Percentiles rank a stretch among this genome's conserved stretches.
These are phyloP conservation scores for Ligustrum vulgare DNA, from an alignment of 257 asterid genomes.

Conservation along the genomic window DNA sequence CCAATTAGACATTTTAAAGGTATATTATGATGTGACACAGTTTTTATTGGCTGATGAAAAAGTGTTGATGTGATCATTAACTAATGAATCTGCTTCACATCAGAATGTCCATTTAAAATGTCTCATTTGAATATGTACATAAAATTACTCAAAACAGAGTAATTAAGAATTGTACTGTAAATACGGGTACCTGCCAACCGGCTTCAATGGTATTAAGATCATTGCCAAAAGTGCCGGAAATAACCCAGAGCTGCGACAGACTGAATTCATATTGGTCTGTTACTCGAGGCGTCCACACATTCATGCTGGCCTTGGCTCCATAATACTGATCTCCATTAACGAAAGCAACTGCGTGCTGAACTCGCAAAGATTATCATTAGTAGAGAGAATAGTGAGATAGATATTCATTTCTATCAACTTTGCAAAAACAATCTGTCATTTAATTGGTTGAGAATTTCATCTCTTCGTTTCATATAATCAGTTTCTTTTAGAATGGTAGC, in stretches of 20 bases:
- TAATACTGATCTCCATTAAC: slow-evolving; percentile 82
- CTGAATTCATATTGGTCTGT: slow-evolving; percentile 87
- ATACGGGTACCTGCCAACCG: slow-evolving; percentile 82
- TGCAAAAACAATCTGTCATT: not conserved
- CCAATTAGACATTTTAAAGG: too few relatives aligned
- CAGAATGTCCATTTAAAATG: too few relatives aligned
- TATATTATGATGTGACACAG: too few relatives aligned
- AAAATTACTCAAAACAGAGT: not conserved
- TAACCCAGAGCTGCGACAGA: slow-evolving; percentile 87
- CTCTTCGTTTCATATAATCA: not conserved
- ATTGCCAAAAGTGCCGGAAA: slow-evolving; percentile 85
- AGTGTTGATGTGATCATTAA: too few relatives aligned
- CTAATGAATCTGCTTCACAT: too few relatives aligned
- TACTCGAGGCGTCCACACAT: slow-evolving; percentile 91
- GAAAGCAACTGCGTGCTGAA: slow-evolving; percentile 92
- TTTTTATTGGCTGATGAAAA: too few relatives aligned
- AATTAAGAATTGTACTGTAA: slow-evolving; percentile 8
- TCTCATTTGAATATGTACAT: too few relatives aligned
- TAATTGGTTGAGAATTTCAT: not conserved
- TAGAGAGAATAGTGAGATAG: not conserved
- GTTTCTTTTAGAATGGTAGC: not conserved
- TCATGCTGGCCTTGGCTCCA: slow-evolving; percentile 91
- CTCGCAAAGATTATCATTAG: not conserved
- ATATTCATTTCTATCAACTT: not conserved
- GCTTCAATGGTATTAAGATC: slow-evolving; percentile 99